Evolutionary conservation across 1,139 yeast genomes (phyloP).

Genomic region (Eremothecium gossypii): DNA sequence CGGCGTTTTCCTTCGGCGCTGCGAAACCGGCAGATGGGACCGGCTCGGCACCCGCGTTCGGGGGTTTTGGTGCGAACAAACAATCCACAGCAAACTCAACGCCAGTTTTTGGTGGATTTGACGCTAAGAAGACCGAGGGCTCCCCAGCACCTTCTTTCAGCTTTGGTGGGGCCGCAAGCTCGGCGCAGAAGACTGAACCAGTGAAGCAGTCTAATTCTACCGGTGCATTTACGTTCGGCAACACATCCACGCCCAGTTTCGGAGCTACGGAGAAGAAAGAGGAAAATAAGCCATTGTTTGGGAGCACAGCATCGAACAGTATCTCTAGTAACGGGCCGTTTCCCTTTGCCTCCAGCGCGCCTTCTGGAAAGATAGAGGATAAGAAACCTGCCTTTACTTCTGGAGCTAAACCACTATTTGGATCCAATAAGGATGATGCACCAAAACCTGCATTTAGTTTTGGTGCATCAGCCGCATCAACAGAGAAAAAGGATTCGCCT

Average conservation of each 20-base stretch:
- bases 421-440: conserved; percentile 13
- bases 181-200: conserved; percentile 15
- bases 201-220: not conserved
- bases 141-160: conserved; percentile 9
- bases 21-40: conserved; percentile 1
- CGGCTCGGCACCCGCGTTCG: conserved; percentile 17
- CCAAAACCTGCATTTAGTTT: conserved; percentile 25
- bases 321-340: no score
- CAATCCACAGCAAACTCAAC: not conserved
- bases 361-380: no score
- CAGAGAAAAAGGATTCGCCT: conserved; percentile 8
- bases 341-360: no score
- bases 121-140: conserved; percentile 1
- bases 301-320: not conserved
- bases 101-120: conserved; percentile 8
- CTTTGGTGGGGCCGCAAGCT: conserved; percentile 18
- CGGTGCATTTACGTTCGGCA: not conserved
- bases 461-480: conserved; percentile 18
- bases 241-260: not conserved
- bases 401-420: not conserved
- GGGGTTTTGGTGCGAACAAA: conserved; percentile 10
- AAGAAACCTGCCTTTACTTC: not conserved
- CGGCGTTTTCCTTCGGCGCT: conserved; percentile 1
- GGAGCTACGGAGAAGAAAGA: not conserved
- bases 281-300: not conserved